Evolutionary conservation across 2,329 filamentous ascomycete species (phyloP), one percentile per base, ranked within the genome.

Genomic region (Colletotrichum acutatum): DNA sequence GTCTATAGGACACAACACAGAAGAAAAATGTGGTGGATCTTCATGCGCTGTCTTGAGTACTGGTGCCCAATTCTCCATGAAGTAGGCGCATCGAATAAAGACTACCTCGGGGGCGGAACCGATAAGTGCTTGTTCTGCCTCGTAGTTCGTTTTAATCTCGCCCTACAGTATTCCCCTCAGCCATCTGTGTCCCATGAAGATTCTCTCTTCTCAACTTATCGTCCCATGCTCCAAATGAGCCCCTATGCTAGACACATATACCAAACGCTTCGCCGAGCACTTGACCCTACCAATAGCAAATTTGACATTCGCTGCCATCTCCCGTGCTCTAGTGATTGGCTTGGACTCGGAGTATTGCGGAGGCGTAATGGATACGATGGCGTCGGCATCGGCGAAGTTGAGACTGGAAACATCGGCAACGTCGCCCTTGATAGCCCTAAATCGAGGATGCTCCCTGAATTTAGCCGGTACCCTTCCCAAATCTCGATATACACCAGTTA

Each of bases 291-390:
- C 77, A 0, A 77, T 64, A 0, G 80, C 78, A 5, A 78, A 76
- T 56, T 80, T 78, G 63, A 84, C 78, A 57, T 83, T 83, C 14
- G 78, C 77, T 30, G 83, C 78, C 11, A 84, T 66, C 19, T 81
- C 86, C 75, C 4, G 78, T 79, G 62, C 76, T 78, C 22, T 80
- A 74, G 24, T 72, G 74, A 19, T 75, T 52, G 26, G 80, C 76
- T 7, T 72, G 66, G 6, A 76, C 78, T 53, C 80, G 77, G 12
- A 75, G 77, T 11, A 71, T 77, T 9, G 3, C 87, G 80, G 80
- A 0, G 81, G 81, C 1, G 81, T 80, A 42, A 81, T 72, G 52
- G 82, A 83, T 58, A 83, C 77, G 22, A 83, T 77, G 5, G 77
- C 80, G 32, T 80, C 76, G 3, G 79, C 80, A 12, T 64, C 67